Percentiles rank a stretch among this genome's conserved stretches.
Conservation (phyloP, 495 filamentous ascomycete genomes). For the Durotheca rogersii region DNA sequence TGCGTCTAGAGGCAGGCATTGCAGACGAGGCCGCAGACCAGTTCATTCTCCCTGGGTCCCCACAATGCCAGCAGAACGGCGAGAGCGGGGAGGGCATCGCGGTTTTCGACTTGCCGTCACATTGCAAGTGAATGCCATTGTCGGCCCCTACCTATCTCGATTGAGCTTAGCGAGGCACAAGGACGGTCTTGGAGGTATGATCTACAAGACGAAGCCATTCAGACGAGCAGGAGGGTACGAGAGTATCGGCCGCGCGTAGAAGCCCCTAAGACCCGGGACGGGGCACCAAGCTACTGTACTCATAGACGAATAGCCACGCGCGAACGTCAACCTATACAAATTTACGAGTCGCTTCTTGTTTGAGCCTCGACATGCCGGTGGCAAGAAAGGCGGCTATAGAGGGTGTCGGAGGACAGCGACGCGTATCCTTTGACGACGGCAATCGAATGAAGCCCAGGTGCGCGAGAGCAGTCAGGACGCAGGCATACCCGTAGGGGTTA, state of each 20-base stretch:
- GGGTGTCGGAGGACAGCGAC: background rate
- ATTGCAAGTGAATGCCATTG: too few relatives aligned
- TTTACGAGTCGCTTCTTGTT: background rate
- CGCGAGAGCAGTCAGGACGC: background rate
- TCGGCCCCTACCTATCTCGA: background rate
- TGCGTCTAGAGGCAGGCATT: too few relatives aligned
- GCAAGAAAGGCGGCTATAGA: background rate
- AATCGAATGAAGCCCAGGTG: background rate
- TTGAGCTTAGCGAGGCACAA: background rate
- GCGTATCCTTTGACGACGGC: background rate
- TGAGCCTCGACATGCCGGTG: conserved; percentile 10
- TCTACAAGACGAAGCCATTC: background rate
- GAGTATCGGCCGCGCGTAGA: background rate
- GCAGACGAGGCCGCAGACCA: too few relatives aligned
- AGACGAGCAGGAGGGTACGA: background rate
- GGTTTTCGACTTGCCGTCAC: too few relatives aligned
- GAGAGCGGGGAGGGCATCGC: background rate
- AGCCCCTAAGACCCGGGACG: background rate
- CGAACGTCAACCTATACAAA: background rate
- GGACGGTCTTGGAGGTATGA: background rate
- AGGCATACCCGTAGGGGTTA: background rate
- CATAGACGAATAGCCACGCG: background rate
- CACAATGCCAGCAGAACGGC: background rate
- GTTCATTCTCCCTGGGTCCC: background rate
- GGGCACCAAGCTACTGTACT: background rate